Evolutionary conservation across 305 asterid genomes (phyloP).

Genomic region (Solanum hybrid): DNA sequence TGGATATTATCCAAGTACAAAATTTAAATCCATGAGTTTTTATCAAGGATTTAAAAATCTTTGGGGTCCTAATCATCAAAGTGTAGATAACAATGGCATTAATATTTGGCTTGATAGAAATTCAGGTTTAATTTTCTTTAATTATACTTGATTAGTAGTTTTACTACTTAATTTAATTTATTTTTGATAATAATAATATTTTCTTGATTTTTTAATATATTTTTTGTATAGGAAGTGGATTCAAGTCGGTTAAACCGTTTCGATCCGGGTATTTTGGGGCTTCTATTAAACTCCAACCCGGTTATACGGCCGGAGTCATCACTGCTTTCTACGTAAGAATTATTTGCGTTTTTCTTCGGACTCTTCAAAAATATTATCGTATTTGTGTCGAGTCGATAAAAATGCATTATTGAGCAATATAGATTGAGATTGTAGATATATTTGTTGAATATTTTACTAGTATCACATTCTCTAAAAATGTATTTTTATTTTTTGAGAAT

Average conservation of each 20-base stretch:
- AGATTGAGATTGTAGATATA: not conserved
- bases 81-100: constrained; percentile 49
- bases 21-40: constrained; percentile 54
- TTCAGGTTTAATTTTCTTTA: constrained; percentile 37
- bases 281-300: constrained; percentile 79
- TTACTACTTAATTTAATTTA: not conserved
- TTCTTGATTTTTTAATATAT: not conserved
- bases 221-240: constrained; percentile 68
- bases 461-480: not conserved
- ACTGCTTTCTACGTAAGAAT: constrained; percentile 82
- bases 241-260: constrained; percentile 85
- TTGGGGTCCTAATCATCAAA: constrained; percentile 82
- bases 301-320: constrained; percentile 91
- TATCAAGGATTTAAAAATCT: constrained; percentile 51
- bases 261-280: constrained; percentile 95
- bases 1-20: constrained; percentile 72
- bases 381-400: not conserved
- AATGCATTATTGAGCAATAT: not conserved
- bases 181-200: not conserved
- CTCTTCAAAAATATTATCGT: not conserved
- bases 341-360: not conserved
- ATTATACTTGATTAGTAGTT: not conserved
- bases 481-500: not conserved
- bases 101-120: constrained; percentile 73
- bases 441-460: not conserved